Base-by-base conservation (phyloP, 164 flowering plant species). In the Aristolochia californica region DNA sequence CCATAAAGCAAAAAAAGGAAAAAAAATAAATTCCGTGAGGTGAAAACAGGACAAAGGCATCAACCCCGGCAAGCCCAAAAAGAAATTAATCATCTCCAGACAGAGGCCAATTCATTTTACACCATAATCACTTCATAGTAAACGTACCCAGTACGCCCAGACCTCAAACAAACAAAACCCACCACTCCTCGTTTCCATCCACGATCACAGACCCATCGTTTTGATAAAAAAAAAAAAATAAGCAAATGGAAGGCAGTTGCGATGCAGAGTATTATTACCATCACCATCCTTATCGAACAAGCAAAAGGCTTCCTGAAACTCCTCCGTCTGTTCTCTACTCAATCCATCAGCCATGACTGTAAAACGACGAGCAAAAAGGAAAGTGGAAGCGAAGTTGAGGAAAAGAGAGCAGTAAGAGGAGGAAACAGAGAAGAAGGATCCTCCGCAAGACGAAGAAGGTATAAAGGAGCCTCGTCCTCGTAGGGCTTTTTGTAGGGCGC, bases 281-380 rank as follows among this genome's bases (percentile, higher is more conserved):
- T 87, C 90, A 38, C 90, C 90, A 68, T 83, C 86, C 43, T 75
- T 82, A 62, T 84, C 95, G 56, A 86, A 84, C 15, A 84, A 70
- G 63, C 79, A 65, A 60, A 87, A 84, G 18, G 90, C 90, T 71
- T 80, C 90, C 54, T 68, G 72, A 59, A 86, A 80, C 76, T 84
- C 86, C 14, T 72, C 59, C 66, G 81, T 70, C 75, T 79, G 88
- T 11, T 87, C 85, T 38, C 72, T 69, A 34, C 68, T 78, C 66
- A 83, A 73, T 20, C 73, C 58, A 38, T 74, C 80, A 40, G 71
- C 82, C 88, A 82, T 84, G 58, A 14, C 49, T 25, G 17, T 14
- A 51, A 15, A 18, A 10, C 23, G 21, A 17, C 14, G 16, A 40
- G 16, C 16, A 15, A 14, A 22, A 24, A 51, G 12, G 9, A 34